phyloP scores from a whole-genome alignment of 1,284 basidiomycete genomes.

The Termitomyces sp. region DNA sequence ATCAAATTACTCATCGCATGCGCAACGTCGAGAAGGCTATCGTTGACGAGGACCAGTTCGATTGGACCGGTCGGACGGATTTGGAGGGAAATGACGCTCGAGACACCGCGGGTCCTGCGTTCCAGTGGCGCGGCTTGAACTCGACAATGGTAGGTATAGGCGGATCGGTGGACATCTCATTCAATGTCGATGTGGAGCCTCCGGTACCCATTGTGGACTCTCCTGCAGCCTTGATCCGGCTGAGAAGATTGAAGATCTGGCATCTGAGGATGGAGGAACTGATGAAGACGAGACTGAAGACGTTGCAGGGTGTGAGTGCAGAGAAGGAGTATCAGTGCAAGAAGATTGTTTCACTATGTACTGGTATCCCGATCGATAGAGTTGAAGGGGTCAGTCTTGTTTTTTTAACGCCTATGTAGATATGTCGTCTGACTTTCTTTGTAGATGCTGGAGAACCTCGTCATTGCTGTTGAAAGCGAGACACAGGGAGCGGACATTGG shows the following conservation, averaged over 20 bases:
- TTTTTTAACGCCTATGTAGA: constrained; percentile 15
- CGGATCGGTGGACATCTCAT: constrained; percentile 50
- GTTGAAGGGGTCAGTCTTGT: constrained; percentile 79
- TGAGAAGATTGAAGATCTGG: constrained; percentile 79
- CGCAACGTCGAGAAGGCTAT: constrained; percentile 79
- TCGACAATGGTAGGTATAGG: constrained; percentile 55
- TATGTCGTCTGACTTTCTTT: constrained; percentile 15
- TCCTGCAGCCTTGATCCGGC: constrained; percentile 54
- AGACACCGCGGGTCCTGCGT: constrained; percentile 43
- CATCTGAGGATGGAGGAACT: constrained; percentile 73
- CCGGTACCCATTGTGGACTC: constrained; percentile 59
- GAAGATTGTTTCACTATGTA: constrained; percentile 87
- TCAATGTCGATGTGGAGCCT: constrained; percentile 62
- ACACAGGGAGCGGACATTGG: constrained; percentile 79
- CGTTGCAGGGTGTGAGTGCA: constrained; percentile 73
- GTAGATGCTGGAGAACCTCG: constrained; percentile 84
- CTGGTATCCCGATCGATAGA: constrained; percentile 81
- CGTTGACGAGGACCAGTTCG: constrained; percentile 71
- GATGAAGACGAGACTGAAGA: constrained; percentile 63
- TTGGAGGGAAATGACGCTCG: constrained; percentile 51
- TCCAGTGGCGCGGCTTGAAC: constrained; percentile 61
- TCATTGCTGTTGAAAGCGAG: constrained; percentile 88
- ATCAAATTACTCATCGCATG: constrained; percentile 71
- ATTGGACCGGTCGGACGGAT: constrained; percentile 86
- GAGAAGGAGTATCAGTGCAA: constrained; percentile 88